Evolutionary conservation across 331 rosid species (phyloP), one percentile per base, ranked within the genome.

Genomic region (Prunus yedoensis): DNA sequence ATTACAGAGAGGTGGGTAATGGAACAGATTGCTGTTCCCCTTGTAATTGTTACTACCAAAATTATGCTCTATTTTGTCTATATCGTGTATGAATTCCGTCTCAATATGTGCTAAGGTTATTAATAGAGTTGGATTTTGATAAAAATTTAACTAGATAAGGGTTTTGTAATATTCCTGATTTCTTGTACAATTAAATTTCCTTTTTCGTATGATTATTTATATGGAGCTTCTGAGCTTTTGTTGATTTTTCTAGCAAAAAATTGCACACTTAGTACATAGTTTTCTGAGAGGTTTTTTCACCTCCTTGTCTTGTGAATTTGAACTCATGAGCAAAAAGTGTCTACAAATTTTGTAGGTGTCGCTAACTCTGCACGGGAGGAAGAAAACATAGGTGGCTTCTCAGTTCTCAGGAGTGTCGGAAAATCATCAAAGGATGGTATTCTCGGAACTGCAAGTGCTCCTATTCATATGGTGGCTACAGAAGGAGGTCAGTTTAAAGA

Each of bases 391-490:
- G 93, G 88, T 38, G 79, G 88, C 70, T 77, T 91, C 70, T 77
- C 91, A 17, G 85, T 83, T 73, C 73, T 91, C 35, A 91, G 75
- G 81, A 91, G 85, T 73, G 82, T 82, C 41, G 94, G 93, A 38
- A 89, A 88, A 80, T n/a, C 86, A 46, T 41, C 87, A 3, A 82
- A 91, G 85, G 89, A 80, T 30, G 91, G 93, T 46, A 2, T 84
- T 82, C 91, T 94, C 79, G 98, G 96, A 78, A 91, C 94, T 58
- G 82, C 94, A 3, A 71, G 81, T 80, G 88, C 93, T 68, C 98
- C 97, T 35, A 88, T 91, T 83, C 96, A 91, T 83, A 88, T 86
- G 94, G 90, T 91, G 70, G 60, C 89, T 60, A 78, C 87, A 56
- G 89, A 88, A 79, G 88, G 87, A 77, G 90, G 86, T 32, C 89